Conservation (phyloP, 768 basidiomycete genomes). For the Tulasnella sp. region DNA sequence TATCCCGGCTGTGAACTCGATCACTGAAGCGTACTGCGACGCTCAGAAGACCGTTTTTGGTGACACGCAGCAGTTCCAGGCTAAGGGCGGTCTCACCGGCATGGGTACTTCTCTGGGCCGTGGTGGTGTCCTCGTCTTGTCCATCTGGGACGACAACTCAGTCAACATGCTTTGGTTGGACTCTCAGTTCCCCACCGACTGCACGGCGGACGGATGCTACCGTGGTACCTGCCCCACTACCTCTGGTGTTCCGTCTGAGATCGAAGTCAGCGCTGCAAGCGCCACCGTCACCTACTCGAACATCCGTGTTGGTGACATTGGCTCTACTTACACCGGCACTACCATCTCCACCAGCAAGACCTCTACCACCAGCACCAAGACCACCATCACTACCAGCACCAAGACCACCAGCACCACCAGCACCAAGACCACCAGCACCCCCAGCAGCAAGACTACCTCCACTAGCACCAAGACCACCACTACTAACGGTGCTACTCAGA, state of each 20-base stretch:
- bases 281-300: slow-evolving; percentile 19
- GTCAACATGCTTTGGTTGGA: slow-evolving; percentile 45
- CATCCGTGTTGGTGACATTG: not conserved
- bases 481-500: not conserved
- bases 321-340: slow-evolving; percentile 1
- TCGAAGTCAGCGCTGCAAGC: slow-evolving; percentile 23
- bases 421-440: not conserved
- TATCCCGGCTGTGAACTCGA: slow-evolving; percentile 34
- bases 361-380: not conserved
- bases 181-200: slow-evolving; percentile 21
- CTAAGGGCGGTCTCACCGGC: slow-evolving; percentile 44
- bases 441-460: not conserved
- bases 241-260: slow-evolving; percentile 26
- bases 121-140: slow-evolving; percentile 52
- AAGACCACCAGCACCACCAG: not conserved
- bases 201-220: slow-evolving; percentile 21
- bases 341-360: not conserved
- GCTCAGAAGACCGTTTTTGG: slow-evolving; percentile 40
- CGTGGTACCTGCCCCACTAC: slow-evolving; percentile 31
- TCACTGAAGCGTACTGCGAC: slow-evolving; percentile 31
- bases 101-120: slow-evolving; percentile 41
- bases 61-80: slow-evolving; percentile 45
- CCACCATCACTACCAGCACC: not conserved
- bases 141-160: slow-evolving; percentile 54
- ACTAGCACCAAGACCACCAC: not conserved